These are phyloP conservation scores for Rhizopogon salebrosus DNA, from an alignment of 768 basidiomycete species.

Conservation along the genomic window DNA sequence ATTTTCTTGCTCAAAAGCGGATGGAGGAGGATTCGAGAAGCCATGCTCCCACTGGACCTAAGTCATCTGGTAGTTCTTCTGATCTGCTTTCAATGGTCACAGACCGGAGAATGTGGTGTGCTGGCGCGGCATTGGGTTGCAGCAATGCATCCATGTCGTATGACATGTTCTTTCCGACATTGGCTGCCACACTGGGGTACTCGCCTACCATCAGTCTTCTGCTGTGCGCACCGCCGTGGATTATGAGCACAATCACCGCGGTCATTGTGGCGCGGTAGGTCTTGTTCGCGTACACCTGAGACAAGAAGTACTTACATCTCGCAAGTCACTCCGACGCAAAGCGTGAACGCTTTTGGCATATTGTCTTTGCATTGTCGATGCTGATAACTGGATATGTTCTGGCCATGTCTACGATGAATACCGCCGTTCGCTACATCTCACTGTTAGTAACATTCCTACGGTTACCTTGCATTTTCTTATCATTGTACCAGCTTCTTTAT, in stretches of 20 bases:
- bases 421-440: slow-evolving; percentile 50
- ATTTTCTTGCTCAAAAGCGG: slow-evolving; percentile 45
- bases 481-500: slow-evolving; percentile 52
- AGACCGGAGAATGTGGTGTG: slow-evolving; percentile 80
- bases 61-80: slow-evolving; percentile 25
- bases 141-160: slow-evolving; percentile 55
- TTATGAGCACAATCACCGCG: slow-evolving; percentile 24
- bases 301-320: not conserved
- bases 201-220: slow-evolving; percentile 53
- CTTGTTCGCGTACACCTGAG: not conserved
- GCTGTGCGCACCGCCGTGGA: slow-evolving; percentile 69
- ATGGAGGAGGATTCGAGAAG: slow-evolving; percentile 55
- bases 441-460: slow-evolving; percentile 33
- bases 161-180: slow-evolving; percentile 72
- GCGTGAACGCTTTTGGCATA: slow-evolving; percentile 68
- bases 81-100: slow-evolving; percentile 52
- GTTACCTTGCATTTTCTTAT: not conserved
- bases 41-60: slow-evolving; percentile 42
- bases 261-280: slow-evolving; percentile 14
- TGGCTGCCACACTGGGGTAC: slow-evolving; percentile 65
- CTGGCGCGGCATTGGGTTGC: slow-evolving; percentile 54
- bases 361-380: slow-evolving; percentile 41
- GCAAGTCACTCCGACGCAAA: slow-evolving; percentile 63
- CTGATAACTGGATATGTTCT: slow-evolving; percentile 64
- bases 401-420: slow-evolving; percentile 55